A percentile compares a stretch with the other conserved stretches of the same genome.
Evolutionary conservation across 441 rosid species (phyloP).

Genomic region (Mallotus repandus): DNA sequence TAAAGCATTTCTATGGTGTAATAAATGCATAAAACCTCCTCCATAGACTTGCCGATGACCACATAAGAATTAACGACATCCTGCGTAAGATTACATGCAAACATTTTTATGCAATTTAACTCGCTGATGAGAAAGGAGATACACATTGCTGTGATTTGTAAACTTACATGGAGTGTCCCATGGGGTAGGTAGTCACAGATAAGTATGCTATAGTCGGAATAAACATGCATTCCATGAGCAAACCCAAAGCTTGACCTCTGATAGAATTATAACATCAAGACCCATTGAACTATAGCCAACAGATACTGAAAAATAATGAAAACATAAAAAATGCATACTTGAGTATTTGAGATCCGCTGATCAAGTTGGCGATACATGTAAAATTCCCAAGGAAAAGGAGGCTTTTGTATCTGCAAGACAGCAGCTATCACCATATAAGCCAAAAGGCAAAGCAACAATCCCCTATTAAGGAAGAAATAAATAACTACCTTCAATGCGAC

Average conservation of each 20-base stretch:
- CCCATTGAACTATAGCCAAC: slow-evolving; percentile 12
- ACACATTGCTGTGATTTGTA: neutral
- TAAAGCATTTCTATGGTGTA: slow-evolving; percentile 85
- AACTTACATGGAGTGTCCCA: slow-evolving; percentile 80
- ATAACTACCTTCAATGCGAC: slow-evolving; percentile 76
- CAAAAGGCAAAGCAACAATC: neutral
- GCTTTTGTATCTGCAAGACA: slow-evolving; percentile 75
- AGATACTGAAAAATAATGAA: slow-evolving; percentile 20
- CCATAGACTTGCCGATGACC: slow-evolving; percentile 76
- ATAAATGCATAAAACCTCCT: slow-evolving; percentile 81
- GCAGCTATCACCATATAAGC: slow-evolving; percentile 3
- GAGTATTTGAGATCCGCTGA: slow-evolving; percentile 55
- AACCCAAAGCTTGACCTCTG: slow-evolving; percentile 87
- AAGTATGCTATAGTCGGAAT: slow-evolving; percentile 80
- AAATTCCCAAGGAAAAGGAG: slow-evolving; percentile 94
- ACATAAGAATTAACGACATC: slow-evolving; percentile 84
- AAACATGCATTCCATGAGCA: slow-evolving; percentile 69
- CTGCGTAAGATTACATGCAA: slow-evolving; percentile 37
- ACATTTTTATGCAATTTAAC: slow-evolving; percentile 9
- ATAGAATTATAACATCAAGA: slow-evolving; percentile 22
- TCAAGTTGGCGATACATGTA: slow-evolving; percentile 94
- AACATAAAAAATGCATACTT: slow-evolving; percentile 39
- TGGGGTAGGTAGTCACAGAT: slow-evolving; percentile 68
- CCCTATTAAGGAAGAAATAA: neutral
- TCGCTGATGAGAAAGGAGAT: slow-evolving; percentile 9